Evolutionary conservation across 139 green algal genomes (phyloP).

Genomic region (Edaphochlamys debaryana): DNA sequence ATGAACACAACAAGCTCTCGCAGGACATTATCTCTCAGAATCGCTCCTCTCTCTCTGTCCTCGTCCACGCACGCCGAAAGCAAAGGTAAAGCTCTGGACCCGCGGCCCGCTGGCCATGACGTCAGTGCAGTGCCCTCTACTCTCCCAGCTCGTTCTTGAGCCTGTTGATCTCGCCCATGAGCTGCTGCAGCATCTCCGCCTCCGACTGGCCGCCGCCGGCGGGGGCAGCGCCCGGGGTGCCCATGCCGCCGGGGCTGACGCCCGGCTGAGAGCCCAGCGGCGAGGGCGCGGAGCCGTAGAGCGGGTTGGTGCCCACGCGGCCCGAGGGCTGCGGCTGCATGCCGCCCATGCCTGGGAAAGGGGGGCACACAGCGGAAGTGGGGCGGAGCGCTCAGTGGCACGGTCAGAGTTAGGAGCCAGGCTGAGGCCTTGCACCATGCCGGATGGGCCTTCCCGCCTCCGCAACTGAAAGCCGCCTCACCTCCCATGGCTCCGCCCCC

Average conservation of each 20-base stretch:
- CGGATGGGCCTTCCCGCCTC: no score
- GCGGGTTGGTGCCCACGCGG: slow-evolving; percentile 6
- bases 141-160: slow-evolving; percentile 17
- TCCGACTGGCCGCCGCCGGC: not conserved
- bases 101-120: no score
- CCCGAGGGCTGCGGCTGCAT: not conserved
- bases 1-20: no score
- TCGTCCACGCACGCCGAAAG: no score
- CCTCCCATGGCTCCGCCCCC: not conserved
- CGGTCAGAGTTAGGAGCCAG: no score
- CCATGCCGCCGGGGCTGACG: not conserved
- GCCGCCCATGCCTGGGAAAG: not conserved
- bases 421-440: not conserved
- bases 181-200: slow-evolving; percentile 5
- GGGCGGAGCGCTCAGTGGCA: no score
- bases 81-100: no score
- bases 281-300: slow-evolving; percentile 1
- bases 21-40: no score
- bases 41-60: no score
- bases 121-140: no score
- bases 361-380: no score
- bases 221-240: not conserved
- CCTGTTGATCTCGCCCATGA: slow-evolving; percentile 16
- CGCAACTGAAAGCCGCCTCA: not conserved
- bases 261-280: not conserved